phyloP scores from a whole-genome alignment of 148 eudicot genomes.

The Chenopodium berlandieri region DNA sequence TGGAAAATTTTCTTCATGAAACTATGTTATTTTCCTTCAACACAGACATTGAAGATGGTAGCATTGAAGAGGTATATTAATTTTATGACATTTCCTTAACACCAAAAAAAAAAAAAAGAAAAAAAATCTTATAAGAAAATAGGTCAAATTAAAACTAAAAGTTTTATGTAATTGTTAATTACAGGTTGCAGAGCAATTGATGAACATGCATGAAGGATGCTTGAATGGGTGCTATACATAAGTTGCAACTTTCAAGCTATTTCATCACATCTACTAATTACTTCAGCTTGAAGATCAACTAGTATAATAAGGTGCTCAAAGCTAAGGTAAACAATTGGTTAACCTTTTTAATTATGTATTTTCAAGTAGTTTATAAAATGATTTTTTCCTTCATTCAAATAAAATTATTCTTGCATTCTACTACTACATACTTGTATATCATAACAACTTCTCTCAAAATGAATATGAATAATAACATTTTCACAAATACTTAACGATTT shows the following conservation, averaged over 20 bases:
- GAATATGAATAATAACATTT: too few relatives aligned
- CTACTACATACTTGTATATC: too few relatives aligned
- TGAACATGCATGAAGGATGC: slow-evolving; percentile 46
- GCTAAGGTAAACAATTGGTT: neutral
- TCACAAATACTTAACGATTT: neutral
- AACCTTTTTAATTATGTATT: too few relatives aligned
- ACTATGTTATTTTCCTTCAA: slow-evolving; percentile 63
- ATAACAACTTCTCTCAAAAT: too few relatives aligned
- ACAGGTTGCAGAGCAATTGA: slow-evolving; percentile 40
- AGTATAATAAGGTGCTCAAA: too few relatives aligned
- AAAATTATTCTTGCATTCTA: too few relatives aligned
- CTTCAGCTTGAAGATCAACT: neutral
- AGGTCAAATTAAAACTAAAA: neutral
- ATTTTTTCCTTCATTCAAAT: too few relatives aligned
- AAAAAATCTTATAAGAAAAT: neutral
- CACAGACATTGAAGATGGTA: slow-evolving; percentile 77
- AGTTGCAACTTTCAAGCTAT: neutral
- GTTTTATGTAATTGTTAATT: neutral
- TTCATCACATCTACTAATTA: neutral
- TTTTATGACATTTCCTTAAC: neutral
- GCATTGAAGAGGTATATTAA: slow-evolving; percentile 61
- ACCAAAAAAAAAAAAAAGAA: neutral
- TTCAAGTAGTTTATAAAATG: too few relatives aligned
- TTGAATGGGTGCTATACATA: slow-evolving; percentile 26
- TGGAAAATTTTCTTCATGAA: slow-evolving; percentile 61